Evolutionary conservation across 345 rosid genomes (phyloP).

Genomic region (Punica granatum): DNA sequence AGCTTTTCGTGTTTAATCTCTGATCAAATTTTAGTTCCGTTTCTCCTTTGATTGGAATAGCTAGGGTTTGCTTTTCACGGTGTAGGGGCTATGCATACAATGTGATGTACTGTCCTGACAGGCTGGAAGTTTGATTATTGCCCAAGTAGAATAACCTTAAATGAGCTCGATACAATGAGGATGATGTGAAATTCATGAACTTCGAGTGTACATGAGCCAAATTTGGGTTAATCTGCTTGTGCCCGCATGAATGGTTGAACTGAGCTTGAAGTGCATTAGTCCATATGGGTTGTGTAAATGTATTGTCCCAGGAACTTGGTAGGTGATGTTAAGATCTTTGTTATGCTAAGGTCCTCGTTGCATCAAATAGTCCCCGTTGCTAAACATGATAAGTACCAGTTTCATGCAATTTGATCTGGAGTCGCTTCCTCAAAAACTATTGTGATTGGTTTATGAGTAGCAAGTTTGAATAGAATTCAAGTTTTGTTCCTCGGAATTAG

Average conservation of each 20-base stretch:
- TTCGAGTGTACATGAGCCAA: background rate
- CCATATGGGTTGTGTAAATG: background rate
- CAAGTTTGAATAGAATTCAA: background rate
- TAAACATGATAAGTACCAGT: background rate
- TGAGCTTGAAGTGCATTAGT: background rate
- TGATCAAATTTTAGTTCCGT: background rate
- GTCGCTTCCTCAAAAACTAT: background rate
- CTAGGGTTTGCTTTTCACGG: background rate
- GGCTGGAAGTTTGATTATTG: background rate
- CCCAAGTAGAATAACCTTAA: background rate
- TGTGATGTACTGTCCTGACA: background rate
- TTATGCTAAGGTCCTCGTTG: background rate
- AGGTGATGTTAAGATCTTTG: no score
- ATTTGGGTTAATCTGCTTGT: background rate
- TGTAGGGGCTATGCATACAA: background rate
- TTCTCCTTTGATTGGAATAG: background rate
- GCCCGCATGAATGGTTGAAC: background rate
- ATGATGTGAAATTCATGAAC: background rate
- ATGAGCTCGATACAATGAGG: background rate
- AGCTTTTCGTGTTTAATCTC: slow-evolving; percentile 3
- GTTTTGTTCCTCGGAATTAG: background rate
- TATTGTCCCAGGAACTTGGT: background rate
- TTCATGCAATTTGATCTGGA: background rate
- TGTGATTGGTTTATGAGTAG: background rate
- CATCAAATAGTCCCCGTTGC: background rate